Conservation (phyloP, 176 grass and related monocot species). For the Triticum dicoccoides region DNA sequence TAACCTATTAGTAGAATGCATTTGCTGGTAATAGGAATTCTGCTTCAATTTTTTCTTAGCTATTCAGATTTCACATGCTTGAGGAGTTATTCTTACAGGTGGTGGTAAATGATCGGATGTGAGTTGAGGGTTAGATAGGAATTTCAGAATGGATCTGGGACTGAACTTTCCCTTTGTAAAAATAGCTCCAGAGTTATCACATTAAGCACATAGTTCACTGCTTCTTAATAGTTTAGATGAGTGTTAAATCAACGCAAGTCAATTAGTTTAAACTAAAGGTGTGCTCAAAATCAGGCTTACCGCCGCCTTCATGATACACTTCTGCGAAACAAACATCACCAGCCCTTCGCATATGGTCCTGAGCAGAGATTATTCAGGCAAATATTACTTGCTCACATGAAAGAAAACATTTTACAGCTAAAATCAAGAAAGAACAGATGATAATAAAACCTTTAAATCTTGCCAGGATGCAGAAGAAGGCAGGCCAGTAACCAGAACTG, state of each 20-base stretch:
- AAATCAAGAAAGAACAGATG: not conserved
- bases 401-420: not conserved
- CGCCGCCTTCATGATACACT: constrained; percentile 78
- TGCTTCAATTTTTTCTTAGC: too few relatives aligned
- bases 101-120: not conserved
- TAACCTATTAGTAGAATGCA: not conserved
- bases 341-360: constrained; percentile 98
- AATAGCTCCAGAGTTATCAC: not conserved
- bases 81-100: not conserved
- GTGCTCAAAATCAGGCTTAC: constrained; percentile 47
- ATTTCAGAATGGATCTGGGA: not conserved
- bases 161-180: not conserved
- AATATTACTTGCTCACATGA: not conserved
- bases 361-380: not conserved
- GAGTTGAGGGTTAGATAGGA: not conserved
- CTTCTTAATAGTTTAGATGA: not conserved
- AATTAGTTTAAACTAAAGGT: not conserved
- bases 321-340: constrained; percentile 98
- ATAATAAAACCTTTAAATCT: constrained; percentile 77
- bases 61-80: constrained; percentile 1
- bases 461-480: constrained; percentile 99
- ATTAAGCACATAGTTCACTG: not conserved
- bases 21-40: not conserved
- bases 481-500: constrained; percentile 79
- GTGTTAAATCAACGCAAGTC: not conserved